These are phyloP conservation scores for Trichophyton schoenleinii DNA, from an alignment of 2,329 filamentous ascomycete genomes.

Conservation along the genomic window DNA sequence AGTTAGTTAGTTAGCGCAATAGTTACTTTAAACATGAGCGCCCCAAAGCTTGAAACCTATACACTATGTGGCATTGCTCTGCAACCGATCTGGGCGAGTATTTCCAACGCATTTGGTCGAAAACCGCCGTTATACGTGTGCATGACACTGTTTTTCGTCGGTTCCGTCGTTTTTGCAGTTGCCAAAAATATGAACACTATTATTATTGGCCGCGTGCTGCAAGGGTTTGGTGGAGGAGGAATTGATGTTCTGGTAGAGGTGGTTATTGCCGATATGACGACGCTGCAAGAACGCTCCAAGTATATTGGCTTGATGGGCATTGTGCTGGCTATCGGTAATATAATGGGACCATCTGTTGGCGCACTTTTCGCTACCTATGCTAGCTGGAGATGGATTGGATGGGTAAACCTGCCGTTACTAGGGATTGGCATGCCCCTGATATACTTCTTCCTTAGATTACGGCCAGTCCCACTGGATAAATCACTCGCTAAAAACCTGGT, in stretches of 20 bases:
- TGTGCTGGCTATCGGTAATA: slow-evolving; percentile 32
- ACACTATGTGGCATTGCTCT: slow-evolving; percentile 26
- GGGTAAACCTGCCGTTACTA: slow-evolving; percentile 48
- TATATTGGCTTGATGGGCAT: slow-evolving; percentile 27
- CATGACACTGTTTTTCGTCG: slow-evolving; percentile 33
- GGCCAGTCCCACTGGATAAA: slow-evolving; percentile 29
- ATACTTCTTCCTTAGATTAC: slow-evolving; percentile 41
- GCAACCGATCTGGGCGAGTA: slow-evolving; percentile 40
- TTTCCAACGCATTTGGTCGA: slow-evolving; percentile 43
- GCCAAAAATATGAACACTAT: slow-evolving; percentile 33
- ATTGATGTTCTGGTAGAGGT: slow-evolving; percentile 31
- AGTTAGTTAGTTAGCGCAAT: too few relatives aligned
- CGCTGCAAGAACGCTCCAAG: slow-evolving; percentile 26
- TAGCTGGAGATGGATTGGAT: slow-evolving; percentile 51
- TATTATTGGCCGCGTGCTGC: slow-evolving; percentile 33
- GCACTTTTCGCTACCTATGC: slow-evolving; percentile 12
- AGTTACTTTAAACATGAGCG: background rate
- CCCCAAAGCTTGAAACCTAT: slow-evolving; percentile 26
- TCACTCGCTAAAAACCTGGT: slow-evolving; percentile 37
- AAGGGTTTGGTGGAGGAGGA: slow-evolving; percentile 37
- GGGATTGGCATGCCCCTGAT: slow-evolving; percentile 38
- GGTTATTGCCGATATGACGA: slow-evolving; percentile 34
- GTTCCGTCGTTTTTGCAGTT: slow-evolving; percentile 29
- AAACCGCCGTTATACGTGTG: slow-evolving; percentile 28
- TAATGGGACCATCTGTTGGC: slow-evolving; percentile 13